Percentiles rank a stretch among this genome's conserved stretches.
Evolutionary conservation across 495 filamentous ascomycete genomes (phyloP).

Genomic region (Xylaria grammica): DNA sequence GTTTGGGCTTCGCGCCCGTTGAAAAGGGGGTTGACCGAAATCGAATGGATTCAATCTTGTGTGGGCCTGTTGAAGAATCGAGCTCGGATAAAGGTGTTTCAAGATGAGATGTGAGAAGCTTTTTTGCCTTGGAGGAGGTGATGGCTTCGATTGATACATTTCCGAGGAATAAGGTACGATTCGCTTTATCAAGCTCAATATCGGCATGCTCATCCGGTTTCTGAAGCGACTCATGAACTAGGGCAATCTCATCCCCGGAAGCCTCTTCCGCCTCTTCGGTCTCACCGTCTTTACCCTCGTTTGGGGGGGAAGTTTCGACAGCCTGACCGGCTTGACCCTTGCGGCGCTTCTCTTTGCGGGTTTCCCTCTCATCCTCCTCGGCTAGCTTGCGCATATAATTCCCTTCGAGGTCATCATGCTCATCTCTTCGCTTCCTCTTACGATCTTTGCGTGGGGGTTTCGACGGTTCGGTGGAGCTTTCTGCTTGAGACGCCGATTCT

Average conservation of each 20-base stretch:
- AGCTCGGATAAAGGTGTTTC: slow-evolving; percentile 50
- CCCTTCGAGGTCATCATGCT: slow-evolving; percentile 78
- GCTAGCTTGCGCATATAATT: slow-evolving; percentile 78
- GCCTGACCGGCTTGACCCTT: slow-evolving; percentile 44
- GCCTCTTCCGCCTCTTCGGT: slow-evolving; percentile 23
- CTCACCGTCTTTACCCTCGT: slow-evolving; percentile 36
- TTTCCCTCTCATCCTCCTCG: slow-evolving; percentile 52
- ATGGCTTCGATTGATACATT: slow-evolving; percentile 87
- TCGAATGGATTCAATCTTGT: slow-evolving; percentile 85
- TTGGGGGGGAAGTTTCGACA: slow-evolving; percentile 33
- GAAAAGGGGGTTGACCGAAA: slow-evolving; percentile 91
- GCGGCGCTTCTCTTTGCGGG: slow-evolving; percentile 51
- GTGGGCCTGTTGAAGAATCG: slow-evolving; percentile 51
- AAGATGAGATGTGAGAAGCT: slow-evolving; percentile 72
- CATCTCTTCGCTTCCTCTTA: slow-evolving; percentile 77
- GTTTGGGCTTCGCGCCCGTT: slow-evolving; percentile 78
- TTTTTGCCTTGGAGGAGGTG: slow-evolving; percentile 78
- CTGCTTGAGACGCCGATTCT: slow-evolving; percentile 42
- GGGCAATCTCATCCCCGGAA: slow-evolving; percentile 33
- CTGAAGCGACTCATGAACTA: slow-evolving; percentile 56
- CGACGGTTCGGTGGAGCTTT: slow-evolving; percentile 21
- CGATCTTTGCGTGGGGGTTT: slow-evolving; percentile 50
- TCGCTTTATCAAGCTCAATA: slow-evolving; percentile 79
- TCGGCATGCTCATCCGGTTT: slow-evolving; percentile 46
- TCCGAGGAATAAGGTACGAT: slow-evolving; percentile 88